phyloP scores from a whole-genome alignment of 768 basidiomycete genomes.

The Pleurotus sapidus region DNA sequence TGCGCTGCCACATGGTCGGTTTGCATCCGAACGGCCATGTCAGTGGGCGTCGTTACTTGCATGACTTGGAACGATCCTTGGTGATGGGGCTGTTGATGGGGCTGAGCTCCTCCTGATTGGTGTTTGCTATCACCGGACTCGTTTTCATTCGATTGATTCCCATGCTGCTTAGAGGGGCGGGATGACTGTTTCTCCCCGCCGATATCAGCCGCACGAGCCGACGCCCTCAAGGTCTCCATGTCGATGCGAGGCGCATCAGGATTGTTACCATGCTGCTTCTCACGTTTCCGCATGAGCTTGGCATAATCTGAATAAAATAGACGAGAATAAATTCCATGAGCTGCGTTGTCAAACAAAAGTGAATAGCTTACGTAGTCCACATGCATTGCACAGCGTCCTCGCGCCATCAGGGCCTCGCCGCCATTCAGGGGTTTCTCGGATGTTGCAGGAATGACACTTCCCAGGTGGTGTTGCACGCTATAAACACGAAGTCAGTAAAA shows the following conservation, averaged over 20 bases:
- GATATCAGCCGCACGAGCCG: constrained; percentile 55
- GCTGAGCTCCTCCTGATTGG: constrained; percentile 18
- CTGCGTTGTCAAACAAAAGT: constrained; percentile 1
- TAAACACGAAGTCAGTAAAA: constrained; percentile 6
- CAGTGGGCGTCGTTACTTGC: constrained; percentile 18
- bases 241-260: constrained; percentile 62
- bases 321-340: not conserved
- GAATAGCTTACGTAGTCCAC: constrained; percentile 69
- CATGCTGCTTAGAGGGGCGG: constrained; percentile 24
- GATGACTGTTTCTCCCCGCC: constrained; percentile 28
- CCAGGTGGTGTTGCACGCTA: constrained; percentile 85
- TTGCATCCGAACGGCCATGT: constrained; percentile 7
- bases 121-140: constrained; percentile 22
- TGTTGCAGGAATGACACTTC: constrained; percentile 86
- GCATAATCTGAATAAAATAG: constrained; percentile 59
- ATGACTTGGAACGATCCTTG: constrained; percentile 60
- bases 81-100: constrained; percentile 31
- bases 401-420: constrained; percentile 82
- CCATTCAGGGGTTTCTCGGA: constrained; percentile 89
- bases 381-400: constrained; percentile 81
- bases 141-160: constrained; percentile 25
- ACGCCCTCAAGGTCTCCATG: constrained; percentile 74
- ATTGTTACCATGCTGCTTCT: constrained; percentile 56
- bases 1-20: not conserved
- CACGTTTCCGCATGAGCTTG: constrained; percentile 77